These are phyloP conservation scores for Teunomyces cretensis DNA, from an alignment of 805 yeast genomes.

Conservation along the genomic window DNA sequence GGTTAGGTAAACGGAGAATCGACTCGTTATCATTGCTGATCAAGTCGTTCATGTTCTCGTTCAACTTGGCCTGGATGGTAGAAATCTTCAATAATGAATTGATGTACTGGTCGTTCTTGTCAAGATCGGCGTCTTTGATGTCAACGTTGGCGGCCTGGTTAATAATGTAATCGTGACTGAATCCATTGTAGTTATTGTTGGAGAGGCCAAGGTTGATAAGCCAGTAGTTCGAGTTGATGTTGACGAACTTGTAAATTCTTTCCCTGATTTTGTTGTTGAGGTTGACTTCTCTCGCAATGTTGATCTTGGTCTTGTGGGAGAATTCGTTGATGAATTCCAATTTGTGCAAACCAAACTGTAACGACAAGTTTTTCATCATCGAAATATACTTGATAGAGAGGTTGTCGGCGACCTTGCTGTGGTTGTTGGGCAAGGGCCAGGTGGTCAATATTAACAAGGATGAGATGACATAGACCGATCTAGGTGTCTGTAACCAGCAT, in stretches of 20 bases:
- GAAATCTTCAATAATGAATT: constrained; percentile 30
- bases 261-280: constrained; percentile 37
- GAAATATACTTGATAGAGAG: constrained; percentile 37
- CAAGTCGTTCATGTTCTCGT: constrained; percentile 37
- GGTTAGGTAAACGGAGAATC: constrained; percentile 13
- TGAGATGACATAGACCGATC: constrained; percentile 39
- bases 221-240: constrained; percentile 46
- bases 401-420: constrained; percentile 27
- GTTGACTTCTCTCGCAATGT: constrained; percentile 24
- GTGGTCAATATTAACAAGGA: constrained; percentile 43
- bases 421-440: constrained; percentile 41
- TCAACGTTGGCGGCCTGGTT: constrained; percentile 31
- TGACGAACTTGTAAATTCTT: constrained; percentile 42
- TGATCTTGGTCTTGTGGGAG: constrained; percentile 30
- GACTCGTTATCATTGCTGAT: constrained; percentile 18
- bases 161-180: constrained; percentile 36
- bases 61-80: constrained; percentile 38
- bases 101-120: constrained; percentile 19
- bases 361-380: constrained; percentile 37
- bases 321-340: constrained; percentile 42
- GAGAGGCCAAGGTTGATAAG: constrained; percentile 39
- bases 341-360: constrained; percentile 45
- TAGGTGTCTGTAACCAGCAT: constrained; percentile 47
- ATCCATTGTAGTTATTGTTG: constrained; percentile 22
- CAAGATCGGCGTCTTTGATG: constrained; percentile 12